Base-by-base conservation (phyloP, 305 asterid species). In the Fraxinus angustifolia region DNA sequence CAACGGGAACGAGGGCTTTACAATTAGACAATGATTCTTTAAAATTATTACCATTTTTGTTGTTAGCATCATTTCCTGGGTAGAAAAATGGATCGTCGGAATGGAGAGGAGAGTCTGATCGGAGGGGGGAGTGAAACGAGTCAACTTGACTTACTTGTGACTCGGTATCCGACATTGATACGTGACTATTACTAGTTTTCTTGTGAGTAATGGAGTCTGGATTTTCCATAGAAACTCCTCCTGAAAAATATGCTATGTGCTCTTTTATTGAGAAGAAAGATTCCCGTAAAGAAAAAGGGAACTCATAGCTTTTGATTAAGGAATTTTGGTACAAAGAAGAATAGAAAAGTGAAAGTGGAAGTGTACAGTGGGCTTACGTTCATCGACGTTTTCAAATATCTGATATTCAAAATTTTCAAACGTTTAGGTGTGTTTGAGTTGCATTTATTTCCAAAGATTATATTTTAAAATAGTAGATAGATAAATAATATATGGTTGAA, bases 131-230 rank as follows among this genome's bases (percentile, higher is more conserved):
- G 88, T 93, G 97, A 82, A 88, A 93, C 0, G 91, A 84, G 31
- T 92, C 98, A 33, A 85, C 80, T 80, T 86, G 97, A 78, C 97
- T 92, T 58, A 89, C 68, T 45, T 87, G 87, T 72, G 97, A 92
- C 76, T 92, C 97, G 62, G 93, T 88, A 77, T 92, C 97, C 28
- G 97, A 94, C 93, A 93, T 89, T 62, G 97, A 91, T 85, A 87
- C 38, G 84, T 91, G 93, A 76, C 92, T 84, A 83, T 82, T 85
- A 89, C 93, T 89, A n/a, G 68, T 79, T 42, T 71, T 79, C 75
- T 87, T 86, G 35, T 73, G 87, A 76, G 77, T 81, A 8, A 73
- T 83, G 53, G 84, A 70, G 83, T 86, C 88, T 31, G 81, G 68
- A 75, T 86, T 88, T 42, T 88, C 91, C 93, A 90, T 90, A 14